Base-by-base conservation (phyloP, 257 asterid genomes). In the Scutellaria galericulata region DNA sequence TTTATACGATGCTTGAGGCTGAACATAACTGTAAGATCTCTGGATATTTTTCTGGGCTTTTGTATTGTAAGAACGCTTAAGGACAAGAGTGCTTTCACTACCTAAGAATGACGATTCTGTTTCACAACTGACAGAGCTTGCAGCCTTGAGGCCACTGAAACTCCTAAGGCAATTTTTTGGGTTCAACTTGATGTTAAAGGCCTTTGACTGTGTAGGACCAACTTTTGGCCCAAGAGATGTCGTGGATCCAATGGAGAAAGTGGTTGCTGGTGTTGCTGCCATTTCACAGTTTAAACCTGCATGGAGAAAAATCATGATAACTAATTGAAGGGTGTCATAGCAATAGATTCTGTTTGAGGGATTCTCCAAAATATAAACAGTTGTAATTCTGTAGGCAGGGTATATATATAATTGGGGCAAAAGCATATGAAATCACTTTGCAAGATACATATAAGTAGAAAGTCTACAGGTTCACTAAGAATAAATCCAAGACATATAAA, bases 1-100 rank as follows among this genome's bases (percentile, higher is more conserved):
- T 81, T 89, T 87, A 69, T 89, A 91, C 11, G 97, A 87, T 7
- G 96, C 97, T 35, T 79, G 90, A 7, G 89, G 89, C 83, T 85
- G 93, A 75, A 86, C 84, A 65, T 10, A 63, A 52, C 45, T 76
- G 78, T 46, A 74, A 24, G 85, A 71, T 65, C 82, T 83, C 24
- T 73, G 68, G 70, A 52, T 68, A 52, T 14, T 76, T 45, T 75
- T 83, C 60, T 74, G 78, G 5, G 84, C 83, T 47, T 75, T 83
- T 13, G 68, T 45, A 39, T 31, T 74, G 68, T 79, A 51, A 27
- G 87, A 82, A 12, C 53, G 76, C 31, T 24, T 69, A 59, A 87
- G 85, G 66, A 78, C 71, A 1, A 77, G 68, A 60, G 70, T 41
- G 74, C 85, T 86, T 72, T 87, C 88, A 64, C 75, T 78, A 48